Base-by-base conservation (phyloP, 2,329 filamentous ascomycete species). In the Colletotrichum falcatum region DNA sequence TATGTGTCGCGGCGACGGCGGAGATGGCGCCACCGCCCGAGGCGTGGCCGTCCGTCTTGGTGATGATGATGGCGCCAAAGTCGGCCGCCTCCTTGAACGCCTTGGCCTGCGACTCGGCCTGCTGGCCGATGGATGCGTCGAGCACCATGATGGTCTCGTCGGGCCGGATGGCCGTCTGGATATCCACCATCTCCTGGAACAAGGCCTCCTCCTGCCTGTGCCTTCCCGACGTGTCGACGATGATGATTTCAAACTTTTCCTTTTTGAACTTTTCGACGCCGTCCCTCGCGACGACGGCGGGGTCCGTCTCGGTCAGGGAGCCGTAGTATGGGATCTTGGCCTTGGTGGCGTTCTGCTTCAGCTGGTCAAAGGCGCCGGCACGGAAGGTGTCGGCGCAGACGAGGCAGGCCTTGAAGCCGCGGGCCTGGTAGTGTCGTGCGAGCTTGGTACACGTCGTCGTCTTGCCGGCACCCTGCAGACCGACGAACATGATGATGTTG, bases 401-500 rank as follows among this genome's bases (percentile, higher is more conserved):
- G 66, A 99, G 85, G 75, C 95, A 97, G 9, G 94, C 89, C 81
- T 94, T 94, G 87, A 98, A 97, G 0, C 96, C 96, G 73, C 96
- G 87, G 12, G 93, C 94, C 81, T 97, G 93, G 82, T 99, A 99
- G 86, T 97, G 95, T 69, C 95, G 86, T 23, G 96, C 96, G 73
- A 99, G 87, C 83, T 99, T 99, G 49, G 96, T 99, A 87, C 96
- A 98, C 16, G 95, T 97, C 1, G 96, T 99, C 30, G 96, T 99
- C 83, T 99, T 99, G 81, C 96, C 96, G 6, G 95, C 94, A 86
- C 96, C 96, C 82, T 99, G 96, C 59, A 99, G 87, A 83, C 96
- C 96, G 73, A 99, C 96, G 80, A 99, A 98, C 96, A 99, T 99
- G 82, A 99, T 98, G 79, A 99, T 93, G 81, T 98, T 99, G 73